Evolutionary conservation across 805 yeast genomes (phyloP), one percentile per base, ranked within the genome.

Genomic region (Myxozyma melibiosi): DNA sequence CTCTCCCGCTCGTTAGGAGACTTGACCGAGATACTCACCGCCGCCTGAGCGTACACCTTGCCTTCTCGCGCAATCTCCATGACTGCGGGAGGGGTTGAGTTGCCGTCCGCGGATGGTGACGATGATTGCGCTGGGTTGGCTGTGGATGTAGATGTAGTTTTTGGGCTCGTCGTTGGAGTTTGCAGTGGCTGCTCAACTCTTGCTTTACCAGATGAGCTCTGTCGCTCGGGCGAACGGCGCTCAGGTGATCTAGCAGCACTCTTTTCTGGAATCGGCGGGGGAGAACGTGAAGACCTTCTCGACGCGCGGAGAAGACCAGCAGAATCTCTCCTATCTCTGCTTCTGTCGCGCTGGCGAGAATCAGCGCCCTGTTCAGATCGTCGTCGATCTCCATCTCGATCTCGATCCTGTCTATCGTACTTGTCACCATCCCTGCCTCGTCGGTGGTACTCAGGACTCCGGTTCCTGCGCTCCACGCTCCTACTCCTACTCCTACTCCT

Each of bases 61-160:
- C 38, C 44, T n/a, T 48, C 45, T 25, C 37, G 33, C 24, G 37
- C 52, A 24, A 39, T 41, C 24, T 39, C 44, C 53, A 18, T 24
- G 6, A 39, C 27, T 18, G 43, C 37, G 22, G 38, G 45, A 48
- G 25, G 39, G 18, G 38, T 24, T 9, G n/a, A 22, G 9, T 5
- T 34, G 22, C 33, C 5, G 8, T 31, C 53, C 27, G 11, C 45
- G 16, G 42, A 11, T 3, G 20, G 22, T 11, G 44, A 8, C 11
- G 31, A 40, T 2, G n/a, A n/a, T n/a, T n/a, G n/a, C n/a, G n/a
- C n/a, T n/a, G n/a, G n/a, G n/a, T n/a, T n/a, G n/a, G n/a, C n/a
- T n/a, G n/a, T n/a, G n/a, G n/a, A n/a, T n/a, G n/a, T n/a, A n/a
- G n/a, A n/a, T n/a, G n/a, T n/a, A n/a, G n/a, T n/a, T n/a, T n/a